Conservation (phyloP, 192 early-diverging fungal genomes). For the Coemansia sp. region DNA sequence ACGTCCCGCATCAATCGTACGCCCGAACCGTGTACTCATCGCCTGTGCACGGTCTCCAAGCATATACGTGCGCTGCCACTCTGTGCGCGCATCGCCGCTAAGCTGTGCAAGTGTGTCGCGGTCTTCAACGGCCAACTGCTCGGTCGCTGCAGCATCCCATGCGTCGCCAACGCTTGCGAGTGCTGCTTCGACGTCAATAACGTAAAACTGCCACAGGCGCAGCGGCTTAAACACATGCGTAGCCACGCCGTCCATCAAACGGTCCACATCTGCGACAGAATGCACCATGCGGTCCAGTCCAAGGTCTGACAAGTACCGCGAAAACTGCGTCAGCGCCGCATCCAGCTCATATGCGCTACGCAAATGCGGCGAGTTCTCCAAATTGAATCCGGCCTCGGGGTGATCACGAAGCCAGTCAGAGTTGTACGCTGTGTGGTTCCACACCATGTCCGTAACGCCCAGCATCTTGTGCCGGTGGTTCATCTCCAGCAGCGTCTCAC, state of each 20-base stretch:
- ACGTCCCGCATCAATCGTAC: slow-evolving; percentile 33
- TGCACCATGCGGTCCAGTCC: slow-evolving; percentile 59
- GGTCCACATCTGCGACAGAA: slow-evolving; percentile 66
- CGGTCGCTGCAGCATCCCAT: slow-evolving; percentile 22
- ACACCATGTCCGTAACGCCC: slow-evolving; percentile 90
- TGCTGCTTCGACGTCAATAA: slow-evolving; percentile 63
- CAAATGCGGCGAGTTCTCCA: slow-evolving; percentile 91
- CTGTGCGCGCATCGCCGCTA: slow-evolving; percentile 25
- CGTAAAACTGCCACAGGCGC: slow-evolving; percentile 88
- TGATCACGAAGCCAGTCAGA: slow-evolving; percentile 93
- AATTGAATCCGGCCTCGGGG: slow-evolving; percentile 96
- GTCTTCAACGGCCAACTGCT: slow-evolving; percentile 6
- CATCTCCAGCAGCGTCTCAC: slow-evolving; percentile 60
- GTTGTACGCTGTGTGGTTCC: slow-evolving; percentile 97
- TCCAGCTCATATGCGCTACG: slow-evolving; percentile 91
- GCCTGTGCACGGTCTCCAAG: slow-evolving; percentile 50
- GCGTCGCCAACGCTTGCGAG: slow-evolving; percentile 46
- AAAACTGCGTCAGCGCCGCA: slow-evolving; percentile 75
- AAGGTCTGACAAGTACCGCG: slow-evolving; percentile 57
- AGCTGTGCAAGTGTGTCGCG: slow-evolving; percentile 11
- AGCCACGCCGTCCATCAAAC: slow-evolving; percentile 61
- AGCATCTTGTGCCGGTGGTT: slow-evolving; percentile 70
- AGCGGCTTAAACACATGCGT: slow-evolving; percentile 60
- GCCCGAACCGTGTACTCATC: slow-evolving; percentile 45
- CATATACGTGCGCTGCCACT: slow-evolving; percentile 46